Conservation (phyloP, 148 eudicot species). For the Mesembryanthemum crystallinum region DNA sequence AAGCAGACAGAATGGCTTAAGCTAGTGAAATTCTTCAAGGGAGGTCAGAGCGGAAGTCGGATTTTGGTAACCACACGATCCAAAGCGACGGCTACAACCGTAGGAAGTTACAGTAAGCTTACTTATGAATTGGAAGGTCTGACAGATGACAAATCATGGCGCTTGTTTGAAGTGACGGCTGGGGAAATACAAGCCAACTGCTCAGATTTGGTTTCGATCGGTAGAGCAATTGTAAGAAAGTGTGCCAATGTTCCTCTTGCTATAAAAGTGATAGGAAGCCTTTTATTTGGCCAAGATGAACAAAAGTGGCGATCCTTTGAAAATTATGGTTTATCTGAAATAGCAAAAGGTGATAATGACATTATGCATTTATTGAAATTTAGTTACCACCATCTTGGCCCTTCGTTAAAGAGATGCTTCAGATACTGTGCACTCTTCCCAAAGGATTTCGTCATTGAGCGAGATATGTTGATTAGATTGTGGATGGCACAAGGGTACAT, state of each 20-base stretch:
- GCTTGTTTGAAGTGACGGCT: not conserved
- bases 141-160: not conserved
- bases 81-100: not conserved
- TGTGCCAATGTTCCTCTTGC: slow-evolving; percentile 25
- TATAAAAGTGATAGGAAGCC: too few relatives aligned
- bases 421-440: slow-evolving; percentile 5
- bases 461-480: not conserved
- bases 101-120: not conserved
- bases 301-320: slow-evolving; percentile 14
- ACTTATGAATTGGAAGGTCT: not conserved
- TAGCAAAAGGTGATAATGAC: not conserved
- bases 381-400: slow-evolving; percentile 28
- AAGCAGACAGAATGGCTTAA: not conserved
- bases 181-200: not conserved
- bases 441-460: not conserved
- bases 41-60: not conserved
- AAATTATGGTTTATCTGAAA: not conserved
- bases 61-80: slow-evolving; percentile 16
- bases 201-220: not conserved
- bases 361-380: slow-evolving; percentile 10
- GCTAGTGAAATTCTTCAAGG: not conserved
- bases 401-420: slow-evolving; percentile 32
- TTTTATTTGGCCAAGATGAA: not conserved
- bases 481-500: slow-evolving; percentile 8
- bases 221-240: slow-evolving; percentile 22